Percentiles rank a stretch among this genome's conserved stretches.
Evolutionary conservation across 2,329 filamentous ascomycete species (phyloP).

Genomic region (Aureobasidium pullulans): DNA sequence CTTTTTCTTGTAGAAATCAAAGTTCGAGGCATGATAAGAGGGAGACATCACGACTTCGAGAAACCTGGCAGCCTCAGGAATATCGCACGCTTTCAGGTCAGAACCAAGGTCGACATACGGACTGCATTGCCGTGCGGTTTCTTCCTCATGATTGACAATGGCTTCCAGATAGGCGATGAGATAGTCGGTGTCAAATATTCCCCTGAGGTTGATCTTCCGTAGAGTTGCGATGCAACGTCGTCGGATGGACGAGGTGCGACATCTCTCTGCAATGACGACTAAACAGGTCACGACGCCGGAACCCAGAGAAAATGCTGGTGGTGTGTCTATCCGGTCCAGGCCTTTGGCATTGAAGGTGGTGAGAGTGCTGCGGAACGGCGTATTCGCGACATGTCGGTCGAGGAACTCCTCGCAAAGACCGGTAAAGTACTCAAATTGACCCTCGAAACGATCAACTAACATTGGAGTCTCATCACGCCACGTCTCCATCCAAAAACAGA

Average conservation of each 20-base stretch:
- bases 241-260: neutral
- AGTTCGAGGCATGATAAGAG: neutral
- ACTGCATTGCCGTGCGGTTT: neutral
- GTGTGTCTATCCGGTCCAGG: neutral
- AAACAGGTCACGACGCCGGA: neutral
- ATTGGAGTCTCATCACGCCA: neutral
- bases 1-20: neutral
- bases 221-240: neutral
- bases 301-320: neutral
- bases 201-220: neutral
- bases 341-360: neutral
- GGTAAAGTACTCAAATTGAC: neutral
- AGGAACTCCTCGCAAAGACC: neutral
- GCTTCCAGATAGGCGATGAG: neutral
- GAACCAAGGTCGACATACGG: neutral
- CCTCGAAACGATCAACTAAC: neutral
- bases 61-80: neutral
- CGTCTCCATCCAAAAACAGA: neutral
- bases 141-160: neutral
- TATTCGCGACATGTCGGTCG: neutral
- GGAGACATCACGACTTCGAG: neutral
- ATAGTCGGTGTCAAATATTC: neutral
- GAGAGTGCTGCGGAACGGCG: neutral
- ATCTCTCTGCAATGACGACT: neutral
- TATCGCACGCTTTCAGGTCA: neutral